Evolutionary conservation across 805 yeast genomes (phyloP).

Genomic region (Cyberlindnera mycetangii): DNA sequence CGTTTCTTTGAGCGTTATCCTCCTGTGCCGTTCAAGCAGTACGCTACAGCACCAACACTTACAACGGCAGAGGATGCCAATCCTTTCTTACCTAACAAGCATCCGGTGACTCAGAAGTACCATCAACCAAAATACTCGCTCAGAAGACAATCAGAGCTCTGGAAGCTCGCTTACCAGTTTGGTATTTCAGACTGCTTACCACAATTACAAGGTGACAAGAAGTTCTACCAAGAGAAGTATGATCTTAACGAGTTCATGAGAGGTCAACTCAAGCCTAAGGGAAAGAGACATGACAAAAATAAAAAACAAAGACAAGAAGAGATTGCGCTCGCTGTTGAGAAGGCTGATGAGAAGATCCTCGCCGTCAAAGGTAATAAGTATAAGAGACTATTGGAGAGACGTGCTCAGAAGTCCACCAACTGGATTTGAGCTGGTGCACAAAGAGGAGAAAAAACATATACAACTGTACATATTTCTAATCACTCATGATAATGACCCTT

Average conservation of each 20-base stretch:
- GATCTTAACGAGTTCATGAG: constrained; percentile 64
- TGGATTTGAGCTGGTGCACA: constrained; percentile 20
- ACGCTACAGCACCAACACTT: constrained; percentile 60
- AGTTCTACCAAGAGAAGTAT: constrained; percentile 77
- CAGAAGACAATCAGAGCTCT: constrained; percentile 79
- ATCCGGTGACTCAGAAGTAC: constrained; percentile 74
- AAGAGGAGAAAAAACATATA: not conserved
- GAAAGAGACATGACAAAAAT: constrained; percentile 74
- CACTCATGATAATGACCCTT: not conserved
- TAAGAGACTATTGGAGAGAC: constrained; percentile 27
- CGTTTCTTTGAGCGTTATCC: constrained; percentile 80
- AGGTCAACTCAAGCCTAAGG: constrained; percentile 78
- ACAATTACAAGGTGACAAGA: constrained; percentile 42
- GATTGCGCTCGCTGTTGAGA: constrained; percentile 62
- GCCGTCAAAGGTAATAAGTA: constrained; percentile 37
- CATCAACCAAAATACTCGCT: constrained; percentile 77
- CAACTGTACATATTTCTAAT: not conserved
- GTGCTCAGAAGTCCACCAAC: constrained; percentile 21
- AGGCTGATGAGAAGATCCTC: constrained; percentile 63
- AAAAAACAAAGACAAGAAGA: constrained; percentile 54
- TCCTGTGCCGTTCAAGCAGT: constrained; percentile 72
- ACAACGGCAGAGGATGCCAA: constrained; percentile 70
- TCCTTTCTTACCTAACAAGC: constrained; percentile 84
- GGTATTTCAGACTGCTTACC: constrained; percentile 84
- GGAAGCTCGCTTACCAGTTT: constrained; percentile 74